Evolutionary conservation across 768 basidiomycete genomes (phyloP), one percentile per base, ranked within the genome.

Genomic region (Boletellus ananas): DNA sequence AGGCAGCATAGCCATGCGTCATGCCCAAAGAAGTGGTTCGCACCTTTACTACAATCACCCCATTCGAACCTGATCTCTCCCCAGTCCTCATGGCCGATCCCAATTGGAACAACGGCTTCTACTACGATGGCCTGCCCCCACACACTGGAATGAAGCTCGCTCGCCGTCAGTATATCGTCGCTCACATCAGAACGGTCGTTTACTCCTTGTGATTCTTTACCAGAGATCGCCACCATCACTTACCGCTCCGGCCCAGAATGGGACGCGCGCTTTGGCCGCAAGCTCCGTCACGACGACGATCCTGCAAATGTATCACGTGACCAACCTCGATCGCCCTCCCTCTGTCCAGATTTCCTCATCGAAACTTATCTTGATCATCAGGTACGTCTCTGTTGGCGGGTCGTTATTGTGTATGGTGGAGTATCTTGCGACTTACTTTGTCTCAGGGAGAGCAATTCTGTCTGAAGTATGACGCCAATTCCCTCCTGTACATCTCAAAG

Each of bases 71-170:
- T 61, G 2, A 58, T 34, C 38, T 46, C 27, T 25, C 6, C 43
- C 20, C 36, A 97, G 96, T 99, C 16, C 80, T 99, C 46, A 99
- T 99, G 96, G 90, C 95, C 2, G 96, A 99, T 70, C 95, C 95
- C 0, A 97, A 98, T 56, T 99, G 96, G 96, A 99, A 98, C 54
- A 85, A 93, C 33, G 96, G 96, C 4, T 98, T 95, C 69, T 99
- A 99, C 67, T 99, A 99, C 65, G 91, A 95, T 51, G 77, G 79
- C 8, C 66, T 94, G n/a, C 96, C 96, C 2, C 96, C 96, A 0
- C 96, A 99, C 65, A 90, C 85, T 1, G 96, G 96, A 25, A 97
- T 99, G 94, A 99, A 99, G 67, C 80, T 99, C 17, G 96, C 96
- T 23, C 81, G 96, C 57, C 96, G 94, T 96, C 62, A 61, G 85